Evolutionary conservation across 2,329 filamentous ascomycete species (phyloP), one percentile per base, ranked within the genome.

Genomic region (Rhynchosporium agropyri): DNA sequence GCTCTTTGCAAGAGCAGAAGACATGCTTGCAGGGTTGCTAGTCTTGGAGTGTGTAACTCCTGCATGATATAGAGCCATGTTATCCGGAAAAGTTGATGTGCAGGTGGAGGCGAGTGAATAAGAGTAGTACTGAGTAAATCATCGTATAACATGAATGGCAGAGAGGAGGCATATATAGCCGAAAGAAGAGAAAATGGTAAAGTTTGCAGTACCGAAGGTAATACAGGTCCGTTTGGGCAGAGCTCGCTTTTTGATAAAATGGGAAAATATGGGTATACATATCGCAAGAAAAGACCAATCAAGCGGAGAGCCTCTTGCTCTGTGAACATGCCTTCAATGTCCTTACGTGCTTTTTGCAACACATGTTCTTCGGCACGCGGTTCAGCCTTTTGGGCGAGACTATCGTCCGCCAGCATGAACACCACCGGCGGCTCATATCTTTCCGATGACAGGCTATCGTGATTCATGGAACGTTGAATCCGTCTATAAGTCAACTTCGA

Each of bases 201-300:
- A 28, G 69, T 70, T 55, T 74, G 67, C 1, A 77, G 70, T 12
- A 75, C 69, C 3, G 73, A 65, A 1, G 72, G 73, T 36, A 65
- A 68, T 42, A 72, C 46, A 42, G 63, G 46, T 15, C 69, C 71
- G 28, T 70, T 67, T 2, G 64, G 56, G 42, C 69, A 75, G 43
- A 73, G 67, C 67, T 76, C 73, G 57, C 73, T 74, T 60, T 74
- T 71, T n/a, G 73, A 75, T 12, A 79, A 62, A 12, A 79, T 74
- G 4, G 78, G 78, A 65, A 79, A 79, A 67, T 78, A 79, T 13
- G 78, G 78, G 54, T 79, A 75, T 57, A 79, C 75, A 67, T 78
- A 79, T 66, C 73, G 74, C 63, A 77, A 76, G 69, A 78, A 77
- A 12, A 79, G 71, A 13, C 72, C 71, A 33, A 79, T 73, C 6